phyloP scores from a whole-genome alignment of 2,329 filamentous ascomycete species.

The Saccharata proteae region DNA sequence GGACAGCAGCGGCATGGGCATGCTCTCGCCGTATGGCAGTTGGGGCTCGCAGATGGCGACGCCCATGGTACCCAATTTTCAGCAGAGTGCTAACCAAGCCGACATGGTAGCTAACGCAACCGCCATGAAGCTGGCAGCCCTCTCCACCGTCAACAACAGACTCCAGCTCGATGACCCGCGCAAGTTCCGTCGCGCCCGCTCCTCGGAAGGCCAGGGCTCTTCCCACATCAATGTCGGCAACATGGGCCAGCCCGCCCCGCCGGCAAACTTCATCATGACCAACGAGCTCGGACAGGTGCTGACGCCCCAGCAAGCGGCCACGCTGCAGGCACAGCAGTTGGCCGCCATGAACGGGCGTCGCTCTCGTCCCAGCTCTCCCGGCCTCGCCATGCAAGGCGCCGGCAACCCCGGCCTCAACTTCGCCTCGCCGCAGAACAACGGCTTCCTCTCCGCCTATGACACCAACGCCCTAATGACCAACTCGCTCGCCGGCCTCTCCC shows the following conservation, averaged over 20 bases:
- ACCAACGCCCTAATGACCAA: slow-evolving; percentile 57
- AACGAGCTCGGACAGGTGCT: slow-evolving; percentile 86
- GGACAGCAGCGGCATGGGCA: slow-evolving; percentile 64
- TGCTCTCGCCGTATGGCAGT: slow-evolving; percentile 85
- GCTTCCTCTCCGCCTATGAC: slow-evolving; percentile 84
- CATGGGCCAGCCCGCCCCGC: slow-evolving; percentile 47
- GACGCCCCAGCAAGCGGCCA: slow-evolving; percentile 43
- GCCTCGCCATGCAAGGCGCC: slow-evolving; percentile 58
- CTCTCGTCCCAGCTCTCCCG: slow-evolving; percentile 82
- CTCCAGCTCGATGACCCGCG: slow-evolving; percentile 94
- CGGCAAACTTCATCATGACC: slow-evolving; percentile 77
- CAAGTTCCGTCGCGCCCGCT: slow-evolving; percentile 85
- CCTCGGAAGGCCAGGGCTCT: slow-evolving; percentile 62
- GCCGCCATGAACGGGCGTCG: slow-evolving; percentile 68
- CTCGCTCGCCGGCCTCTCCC: slow-evolving; percentile 57
- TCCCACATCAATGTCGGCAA: slow-evolving; percentile 50
- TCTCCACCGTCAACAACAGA: slow-evolving; percentile 96
- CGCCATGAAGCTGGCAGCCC: slow-evolving; percentile 93
- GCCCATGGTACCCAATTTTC: slow-evolving; percentile 84
- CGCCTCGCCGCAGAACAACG: slow-evolving; percentile 84
- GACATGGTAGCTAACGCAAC: slow-evolving; percentile 99
- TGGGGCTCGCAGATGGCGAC: slow-evolving; percentile 99
- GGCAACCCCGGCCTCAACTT: slow-evolving; percentile 44
- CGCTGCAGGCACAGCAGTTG: slow-evolving; percentile 61
- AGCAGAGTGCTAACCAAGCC: slow-evolving; percentile 53